Conservation (phyloP, 129 eudicot species). For the Dittrichia graveolens region DNA sequence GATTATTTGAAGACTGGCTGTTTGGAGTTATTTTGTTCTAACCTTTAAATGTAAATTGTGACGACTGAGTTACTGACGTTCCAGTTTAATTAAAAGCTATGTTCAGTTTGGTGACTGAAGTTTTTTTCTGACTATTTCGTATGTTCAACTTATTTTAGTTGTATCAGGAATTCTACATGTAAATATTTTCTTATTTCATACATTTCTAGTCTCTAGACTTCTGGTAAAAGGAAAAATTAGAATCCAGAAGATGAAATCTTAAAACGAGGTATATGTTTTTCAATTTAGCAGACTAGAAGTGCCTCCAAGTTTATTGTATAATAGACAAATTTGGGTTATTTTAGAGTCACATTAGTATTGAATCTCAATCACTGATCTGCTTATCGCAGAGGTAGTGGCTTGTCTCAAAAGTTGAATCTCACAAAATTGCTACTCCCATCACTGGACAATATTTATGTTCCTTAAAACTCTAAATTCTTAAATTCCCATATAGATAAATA, state of each 20-base stretch:
- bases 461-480: background rate
- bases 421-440: background rate
- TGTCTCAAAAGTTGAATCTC: conserved; percentile 10
- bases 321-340: background rate
- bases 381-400: background rate
- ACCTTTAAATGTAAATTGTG: background rate
- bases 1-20: conserved; percentile 3
- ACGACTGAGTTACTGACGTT: background rate
- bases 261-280: background rate
- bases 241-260: background rate
- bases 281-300: background rate
- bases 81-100: background rate
- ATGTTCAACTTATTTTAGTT: background rate
- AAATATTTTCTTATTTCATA: background rate
- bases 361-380: background rate
- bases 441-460: background rate
- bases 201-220: background rate
- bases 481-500: background rate
- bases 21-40: background rate
- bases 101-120: background rate
- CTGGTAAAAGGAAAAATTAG: background rate
- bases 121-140: background rate
- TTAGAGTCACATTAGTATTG: background rate
- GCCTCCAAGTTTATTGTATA: background rate
- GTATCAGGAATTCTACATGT: background rate